These are phyloP conservation scores for Neofusicoccum sp. DNA, from an alignment of 2,329 filamentous ascomycete genomes.

Conservation along the genomic window DNA sequence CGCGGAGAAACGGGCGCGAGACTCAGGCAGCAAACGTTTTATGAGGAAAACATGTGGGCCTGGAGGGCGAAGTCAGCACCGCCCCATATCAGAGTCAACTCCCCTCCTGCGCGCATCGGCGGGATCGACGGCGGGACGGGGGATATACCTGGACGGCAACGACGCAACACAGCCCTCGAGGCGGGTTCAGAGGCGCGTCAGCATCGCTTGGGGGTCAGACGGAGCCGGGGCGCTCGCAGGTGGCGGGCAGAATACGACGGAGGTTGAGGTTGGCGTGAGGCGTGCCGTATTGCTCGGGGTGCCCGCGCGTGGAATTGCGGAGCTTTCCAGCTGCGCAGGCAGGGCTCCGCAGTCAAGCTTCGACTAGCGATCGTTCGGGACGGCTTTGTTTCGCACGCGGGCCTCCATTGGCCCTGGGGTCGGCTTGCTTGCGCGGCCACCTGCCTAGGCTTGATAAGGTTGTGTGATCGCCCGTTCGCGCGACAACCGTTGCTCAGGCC, in stretches of 20 bases:
- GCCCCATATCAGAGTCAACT: not conserved
- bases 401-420: constrained; percentile 2
- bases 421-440: constrained; percentile 14
- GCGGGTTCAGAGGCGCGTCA: not conserved
- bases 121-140: not conserved
- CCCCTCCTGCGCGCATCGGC: constrained; percentile 1
- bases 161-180: not conserved
- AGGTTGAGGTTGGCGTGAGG: not conserved
- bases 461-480: constrained; percentile 19
- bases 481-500: constrained; percentile 3
- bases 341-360: constrained; percentile 13
- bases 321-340: constrained; percentile 12
- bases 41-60: constrained; percentile 1
- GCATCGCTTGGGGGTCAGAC: not conserved
- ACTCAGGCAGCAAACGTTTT: not conserved
- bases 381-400: constrained; percentile 9
- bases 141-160: not conserved
- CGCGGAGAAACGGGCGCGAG: not conserved
- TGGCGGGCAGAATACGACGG: constrained; percentile 1
- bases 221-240: not conserved
- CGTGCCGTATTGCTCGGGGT: constrained; percentile 8
- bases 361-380: constrained; percentile 15
- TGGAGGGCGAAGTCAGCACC: not conserved
- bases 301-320: constrained; percentile 8
- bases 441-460: constrained; percentile 16